Evolutionary conservation across 805 yeast genomes (phyloP), one percentile per base, ranked within the genome.

Genomic region (Debaryomyces castellii): DNA sequence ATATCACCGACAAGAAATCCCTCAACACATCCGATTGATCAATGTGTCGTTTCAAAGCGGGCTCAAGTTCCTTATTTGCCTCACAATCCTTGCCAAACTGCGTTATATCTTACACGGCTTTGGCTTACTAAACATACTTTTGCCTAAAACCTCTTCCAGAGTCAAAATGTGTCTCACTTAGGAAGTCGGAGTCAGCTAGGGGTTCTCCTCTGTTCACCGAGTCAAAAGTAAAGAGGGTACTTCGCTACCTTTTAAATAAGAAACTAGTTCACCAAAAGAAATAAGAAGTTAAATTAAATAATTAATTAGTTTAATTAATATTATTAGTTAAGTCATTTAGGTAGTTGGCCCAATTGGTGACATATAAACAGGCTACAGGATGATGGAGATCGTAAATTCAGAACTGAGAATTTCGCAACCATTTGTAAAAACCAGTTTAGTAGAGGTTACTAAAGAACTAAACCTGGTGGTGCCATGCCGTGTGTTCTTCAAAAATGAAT

Each of bases 401-500:
- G 6, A 30, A n/a, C 34, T 14, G 12, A 23, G 20, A 37, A 37
- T 37, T 37, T 37, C 40, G 40, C 40, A 40, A 21, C 72, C 74
- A 14, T 57, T 58, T 25, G 52, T 62, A 5, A 39, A 57, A 32
- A 74, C 80, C 0, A 67, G 77, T 1, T 57, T 76, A 22, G 63
- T 66, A 1, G 76, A 69, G 43, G 70, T 72, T 43, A 58, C 72
- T n/a, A 17, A 62, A 36, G 23, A 53, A 43, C 46, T 71, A 55
- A 65, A 68, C 4, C 33, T 53, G 42, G 48, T 49, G 50, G 58
- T 75, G 49, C 71, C 73, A 36, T 76, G 80, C 50, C 60, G 70
- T 8, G 57, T 78, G 1, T 63, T 70, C 34, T 62, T 78, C 44
- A 80, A 80, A 51, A 72, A 75, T 48, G 83, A 80, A 51, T 70